Percentiles rank a stretch among this genome's conserved stretches.
Evolutionary conservation across 129 eudicot species (phyloP).

Genomic region (Flaveria sonorensis): DNA sequence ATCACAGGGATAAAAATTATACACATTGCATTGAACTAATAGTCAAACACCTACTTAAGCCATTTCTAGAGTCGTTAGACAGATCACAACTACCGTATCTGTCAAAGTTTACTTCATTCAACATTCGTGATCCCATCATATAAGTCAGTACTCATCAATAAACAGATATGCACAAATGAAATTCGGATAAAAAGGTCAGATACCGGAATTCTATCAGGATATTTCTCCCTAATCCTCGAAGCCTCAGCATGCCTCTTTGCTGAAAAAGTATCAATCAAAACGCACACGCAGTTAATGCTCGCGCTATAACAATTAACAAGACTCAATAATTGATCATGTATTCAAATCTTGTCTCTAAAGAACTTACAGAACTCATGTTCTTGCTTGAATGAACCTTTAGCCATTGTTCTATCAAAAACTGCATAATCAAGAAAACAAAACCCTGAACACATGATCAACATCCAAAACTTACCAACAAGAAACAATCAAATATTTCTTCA

Average conservation of each 20-base stretch:
- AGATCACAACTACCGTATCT: neutral
- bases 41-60: too few species aligned
- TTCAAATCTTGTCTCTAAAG: neutral
- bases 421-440: constrained; percentile 25
- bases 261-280: constrained; percentile 25
- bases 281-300: neutral
- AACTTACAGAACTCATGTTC: constrained; percentile 66
- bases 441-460: neutral
- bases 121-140: neutral
- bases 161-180: neutral
- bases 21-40: too few species aligned
- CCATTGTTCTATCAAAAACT: constrained; percentile 43
- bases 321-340: neutral
- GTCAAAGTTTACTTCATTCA: neutral
- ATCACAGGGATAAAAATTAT: too few species aligned
- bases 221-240: constrained; percentile 77
- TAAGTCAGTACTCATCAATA: neutral
- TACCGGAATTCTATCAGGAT: constrained; percentile 82
- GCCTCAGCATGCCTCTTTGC: constrained; percentile 89
- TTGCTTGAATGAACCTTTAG: constrained; percentile 63
- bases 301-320: neutral
- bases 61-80: neutral
- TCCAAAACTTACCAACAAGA: neutral
- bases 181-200: neutral
- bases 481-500: neutral